A percentile compares a stretch with the other conserved stretches of the same genome.
phyloP scores from a whole-genome alignment of 2,329 filamentous ascomycete species.

The Plectosphaerella plurivora region DNA sequence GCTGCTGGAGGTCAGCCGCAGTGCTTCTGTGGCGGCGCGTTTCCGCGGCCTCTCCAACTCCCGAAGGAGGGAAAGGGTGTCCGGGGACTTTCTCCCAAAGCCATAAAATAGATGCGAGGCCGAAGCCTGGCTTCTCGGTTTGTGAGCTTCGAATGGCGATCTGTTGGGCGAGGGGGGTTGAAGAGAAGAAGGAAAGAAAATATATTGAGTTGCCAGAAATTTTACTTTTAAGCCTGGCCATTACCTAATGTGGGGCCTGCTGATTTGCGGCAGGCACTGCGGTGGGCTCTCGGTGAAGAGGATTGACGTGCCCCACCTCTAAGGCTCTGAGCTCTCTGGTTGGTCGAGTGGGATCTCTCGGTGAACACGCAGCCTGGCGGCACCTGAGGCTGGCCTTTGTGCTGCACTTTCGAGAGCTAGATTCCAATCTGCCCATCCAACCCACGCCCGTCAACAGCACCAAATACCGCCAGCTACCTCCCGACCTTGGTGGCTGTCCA shows the following conservation, averaged over 20 bases:
- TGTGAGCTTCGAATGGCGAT: slow-evolving; percentile 99
- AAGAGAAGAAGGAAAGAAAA: slow-evolving; percentile 32
- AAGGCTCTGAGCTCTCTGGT: too few species aligned
- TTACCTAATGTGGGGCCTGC: slow-evolving; percentile 5
- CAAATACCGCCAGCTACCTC: too few species aligned
- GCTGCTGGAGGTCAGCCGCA: slow-evolving; percentile 76
- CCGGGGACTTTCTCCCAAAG: slow-evolving; percentile 99
- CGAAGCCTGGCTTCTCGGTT: slow-evolving; percentile 60
- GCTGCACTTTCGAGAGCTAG: too few species aligned
- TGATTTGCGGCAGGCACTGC: neutral
- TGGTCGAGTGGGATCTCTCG: too few species aligned
- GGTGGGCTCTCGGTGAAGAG: neutral
- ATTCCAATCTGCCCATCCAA: too few species aligned
- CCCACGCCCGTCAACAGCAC: too few species aligned
- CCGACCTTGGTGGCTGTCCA: too few species aligned
- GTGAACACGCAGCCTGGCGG: too few species aligned
- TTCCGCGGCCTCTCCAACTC: slow-evolving; percentile 64
- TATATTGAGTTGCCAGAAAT: slow-evolving; percentile 5
- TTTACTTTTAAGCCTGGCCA: slow-evolving; percentile 8
- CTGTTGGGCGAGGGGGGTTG: slow-evolving; percentile 93
- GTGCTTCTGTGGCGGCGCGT: slow-evolving; percentile 99
- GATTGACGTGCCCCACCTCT: too few species aligned
- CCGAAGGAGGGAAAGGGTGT: slow-evolving; percentile 53
- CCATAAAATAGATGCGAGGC: slow-evolving; percentile 38
- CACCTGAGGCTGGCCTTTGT: too few species aligned